Evolutionary conservation across 2,329 filamentous ascomycete species (phyloP), one percentile per base, ranked within the genome.

Genomic region (Rhinocladiella similis): DNA sequence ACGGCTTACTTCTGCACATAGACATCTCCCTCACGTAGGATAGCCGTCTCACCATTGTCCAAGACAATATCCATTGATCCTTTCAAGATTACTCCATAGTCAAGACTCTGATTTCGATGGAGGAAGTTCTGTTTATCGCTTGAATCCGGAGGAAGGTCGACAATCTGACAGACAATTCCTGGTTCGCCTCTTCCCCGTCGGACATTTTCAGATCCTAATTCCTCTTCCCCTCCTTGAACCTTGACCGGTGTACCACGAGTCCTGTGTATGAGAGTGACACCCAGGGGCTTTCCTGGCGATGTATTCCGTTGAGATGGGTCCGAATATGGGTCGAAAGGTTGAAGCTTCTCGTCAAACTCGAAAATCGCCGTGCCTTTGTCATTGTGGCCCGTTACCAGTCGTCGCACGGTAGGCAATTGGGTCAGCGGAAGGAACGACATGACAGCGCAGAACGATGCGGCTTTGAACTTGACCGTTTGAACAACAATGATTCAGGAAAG

Each of bases 51-150:
- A 3, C 62, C 67, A 38, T 67, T 62, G 43, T 69, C 68, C 52
- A 69, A 57, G 41, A 68, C 59, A 0, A 68, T 20, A 47, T 65
- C 56, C 10, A 69, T 56, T 48, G 67, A 62, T 3, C 67, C 68
- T 14, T 65, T 56, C 41, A 69, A 47, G 14, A 69, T 57, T 18
- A 69, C 62, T 12, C 63, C 68, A 51, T 68, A 69, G 49, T 69
- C 68, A 13, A 69, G 49, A 14, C 62, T 68, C 41, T 50, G 6
- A 14, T 57, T 62, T 1, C 59, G 52, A 41, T 59, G 56, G 35
- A 59, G 25, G 18, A 35, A 41, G 2, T 33, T 20, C 7, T 27
- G 22, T 14, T 12, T n/a, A 9, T 38, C 59, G 2, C 38, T 33
- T 13, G 46, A 25, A 3, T 29, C 33, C 4, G 59, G 53, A 3